phyloP scores from a whole-genome alignment of 768 basidiomycete genomes.

The Sarcomyxa edulis region DNA sequence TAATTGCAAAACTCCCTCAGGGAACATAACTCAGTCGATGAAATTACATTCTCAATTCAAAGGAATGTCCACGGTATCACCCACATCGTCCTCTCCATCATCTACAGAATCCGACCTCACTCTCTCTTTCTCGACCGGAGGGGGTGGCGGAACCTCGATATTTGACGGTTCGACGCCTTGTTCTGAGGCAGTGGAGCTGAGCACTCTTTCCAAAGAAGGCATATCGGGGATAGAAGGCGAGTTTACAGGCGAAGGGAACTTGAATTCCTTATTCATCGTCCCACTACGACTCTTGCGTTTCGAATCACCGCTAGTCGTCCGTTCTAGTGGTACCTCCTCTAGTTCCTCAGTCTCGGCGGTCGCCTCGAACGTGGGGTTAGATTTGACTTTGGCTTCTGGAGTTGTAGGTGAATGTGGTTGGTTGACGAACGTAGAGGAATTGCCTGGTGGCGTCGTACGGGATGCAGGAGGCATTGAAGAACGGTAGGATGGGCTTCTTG shows the following conservation, averaged over 20 bases:
- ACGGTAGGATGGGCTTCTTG: conserved; percentile 40
- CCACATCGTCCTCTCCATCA: conserved; percentile 68
- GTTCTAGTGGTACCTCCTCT: conserved; percentile 25
- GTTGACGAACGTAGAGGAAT: conserved; percentile 34
- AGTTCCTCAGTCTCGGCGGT: conserved; percentile 41
- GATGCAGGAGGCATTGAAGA: conserved; percentile 65
- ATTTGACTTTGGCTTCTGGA: conserved; percentile 13
- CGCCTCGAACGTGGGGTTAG: conserved; percentile 35
- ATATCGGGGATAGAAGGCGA: conserved; percentile 24
- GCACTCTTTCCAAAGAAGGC: conserved; percentile 12
- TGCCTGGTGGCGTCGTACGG: conserved; percentile 39
- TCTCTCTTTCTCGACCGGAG: conserved; percentile 71
- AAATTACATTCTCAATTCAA: too few relatives aligned
- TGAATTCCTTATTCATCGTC: conserved; percentile 76
- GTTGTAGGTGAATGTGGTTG: conserved; percentile 28
- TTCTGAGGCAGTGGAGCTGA: conserved; percentile 15
- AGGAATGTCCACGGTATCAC: conserved; percentile 72
- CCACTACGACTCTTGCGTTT: conserved; percentile 54
- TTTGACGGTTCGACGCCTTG: conserved; percentile 44
- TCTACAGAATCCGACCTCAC: conserved; percentile 33
- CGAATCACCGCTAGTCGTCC: conserved; percentile 16
- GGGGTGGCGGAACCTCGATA: conserved; percentile 77
- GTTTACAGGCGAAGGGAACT: conserved; percentile 49
- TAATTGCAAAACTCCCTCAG: too few relatives aligned
- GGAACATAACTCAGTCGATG: too few relatives aligned